phyloP scores from a whole-genome alignment of 2,329 filamentous ascomycete species.

The Fusarium incarnatum region DNA sequence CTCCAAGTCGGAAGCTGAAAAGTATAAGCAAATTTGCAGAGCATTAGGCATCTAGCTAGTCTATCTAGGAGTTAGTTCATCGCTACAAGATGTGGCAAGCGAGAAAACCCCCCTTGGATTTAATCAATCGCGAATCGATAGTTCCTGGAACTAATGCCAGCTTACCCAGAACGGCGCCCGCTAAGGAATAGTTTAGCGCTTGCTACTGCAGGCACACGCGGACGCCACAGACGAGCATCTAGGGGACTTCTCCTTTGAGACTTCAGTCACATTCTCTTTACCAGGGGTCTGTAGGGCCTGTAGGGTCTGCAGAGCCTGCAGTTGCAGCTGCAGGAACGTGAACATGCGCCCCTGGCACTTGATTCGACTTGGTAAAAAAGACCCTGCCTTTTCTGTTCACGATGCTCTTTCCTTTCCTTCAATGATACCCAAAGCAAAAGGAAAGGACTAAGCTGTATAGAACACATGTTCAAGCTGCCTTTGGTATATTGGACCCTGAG shows the following conservation, averaged over 20 bases:
- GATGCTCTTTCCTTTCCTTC: conserved; percentile 25
- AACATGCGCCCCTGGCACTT: conserved; percentile 35
- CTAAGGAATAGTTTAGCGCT: conserved; percentile 1
- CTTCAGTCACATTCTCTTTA: background rate
- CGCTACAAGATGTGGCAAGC: conserved; percentile 21
- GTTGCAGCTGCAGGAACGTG: background rate
- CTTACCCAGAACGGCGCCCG: conserved; percentile 5
- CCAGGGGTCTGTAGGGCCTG: background rate
- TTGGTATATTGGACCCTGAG: background rate
- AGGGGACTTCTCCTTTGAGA: conserved; percentile 20
- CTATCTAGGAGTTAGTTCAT: background rate
- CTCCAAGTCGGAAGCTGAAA: conserved; percentile 9
- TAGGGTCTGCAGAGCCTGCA: background rate
- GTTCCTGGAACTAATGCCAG: conserved; percentile 37
- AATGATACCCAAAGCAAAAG: background rate
- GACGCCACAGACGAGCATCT: conserved; percentile 22
- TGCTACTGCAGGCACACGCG: conserved; percentile 39
- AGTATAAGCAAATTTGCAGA: conserved; percentile 19
- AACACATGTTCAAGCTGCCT: conserved; percentile 27
- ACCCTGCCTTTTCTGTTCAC: conserved; percentile 2
- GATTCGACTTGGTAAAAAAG: conserved; percentile 25
- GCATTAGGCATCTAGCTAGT: background rate
- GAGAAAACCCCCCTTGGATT: conserved; percentile 7
- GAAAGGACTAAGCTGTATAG: conserved; percentile 14
- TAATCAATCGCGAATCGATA: conserved; percentile 35